Conservation (phyloP, 1,284 basidiomycete species). For the Porodaedalea pini region DNA sequence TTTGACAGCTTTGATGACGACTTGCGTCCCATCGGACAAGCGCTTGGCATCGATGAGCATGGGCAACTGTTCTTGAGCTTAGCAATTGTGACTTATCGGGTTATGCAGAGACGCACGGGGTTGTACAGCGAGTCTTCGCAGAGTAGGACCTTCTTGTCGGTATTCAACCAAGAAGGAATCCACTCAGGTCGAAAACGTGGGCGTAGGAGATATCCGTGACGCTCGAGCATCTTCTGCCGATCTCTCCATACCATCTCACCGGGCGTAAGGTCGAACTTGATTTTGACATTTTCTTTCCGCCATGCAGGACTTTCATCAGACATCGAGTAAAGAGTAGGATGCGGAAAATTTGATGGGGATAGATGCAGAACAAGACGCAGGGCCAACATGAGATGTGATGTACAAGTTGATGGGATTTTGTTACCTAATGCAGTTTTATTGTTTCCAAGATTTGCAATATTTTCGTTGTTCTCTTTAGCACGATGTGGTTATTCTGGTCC, state of each 20-base stretch:
- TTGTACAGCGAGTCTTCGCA: slow-evolving; percentile 22
- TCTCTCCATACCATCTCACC: slow-evolving; percentile 8
- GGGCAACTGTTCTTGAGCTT: neutral
- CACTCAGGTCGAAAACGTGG: slow-evolving; percentile 18
- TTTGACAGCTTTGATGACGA: neutral
- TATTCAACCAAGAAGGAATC: slow-evolving; percentile 25
- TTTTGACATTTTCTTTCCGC: neutral
- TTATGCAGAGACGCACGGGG: neutral
- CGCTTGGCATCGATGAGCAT: neutral
- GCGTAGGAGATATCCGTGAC: slow-evolving; percentile 4
- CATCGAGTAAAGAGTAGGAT: too few relatives aligned
- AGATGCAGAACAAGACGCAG: too few relatives aligned
- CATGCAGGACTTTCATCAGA: neutral
- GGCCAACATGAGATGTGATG: too few relatives aligned
- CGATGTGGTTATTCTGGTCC: too few relatives aligned
- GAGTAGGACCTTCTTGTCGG: slow-evolving; percentile 7
- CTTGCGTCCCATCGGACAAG: neutral
- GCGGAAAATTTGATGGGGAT: too few relatives aligned
- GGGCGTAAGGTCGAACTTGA: neutral
- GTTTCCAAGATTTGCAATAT: too few relatives aligned
- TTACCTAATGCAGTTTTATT: too few relatives aligned
- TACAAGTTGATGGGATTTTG: too few relatives aligned
- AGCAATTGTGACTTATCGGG: neutral
- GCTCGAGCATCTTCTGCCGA: neutral
- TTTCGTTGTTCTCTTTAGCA: too few relatives aligned